Evolutionary conservation across 163 green algal genomes (phyloP).

Genomic region (Chlamydomonas reinhardtii): DNA sequence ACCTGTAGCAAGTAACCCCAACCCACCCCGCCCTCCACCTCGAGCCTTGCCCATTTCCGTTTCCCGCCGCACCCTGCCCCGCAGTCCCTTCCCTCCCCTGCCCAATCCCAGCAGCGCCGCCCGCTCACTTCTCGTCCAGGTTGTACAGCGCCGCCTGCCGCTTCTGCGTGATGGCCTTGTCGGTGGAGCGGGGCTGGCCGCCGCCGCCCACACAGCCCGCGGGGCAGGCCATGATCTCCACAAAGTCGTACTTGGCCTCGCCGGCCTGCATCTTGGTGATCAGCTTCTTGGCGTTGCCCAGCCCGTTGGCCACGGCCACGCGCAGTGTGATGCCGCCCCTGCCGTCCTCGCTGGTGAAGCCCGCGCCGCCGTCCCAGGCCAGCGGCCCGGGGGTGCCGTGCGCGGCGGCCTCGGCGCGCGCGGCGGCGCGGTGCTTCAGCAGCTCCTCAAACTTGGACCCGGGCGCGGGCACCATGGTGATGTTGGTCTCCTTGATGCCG

Average conservation of each 20-base stretch:
- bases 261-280: conserved; percentile 56
- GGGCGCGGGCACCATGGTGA: conserved; percentile 35
- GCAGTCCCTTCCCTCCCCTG: not conserved
- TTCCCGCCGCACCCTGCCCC: not conserved
- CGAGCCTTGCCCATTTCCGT: too few species aligned
- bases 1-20: too few species aligned
- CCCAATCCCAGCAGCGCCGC: not conserved
- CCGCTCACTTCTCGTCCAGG: conserved; percentile 63
- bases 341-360: conserved; percentile 13
- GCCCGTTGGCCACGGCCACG: conserved; percentile 78
- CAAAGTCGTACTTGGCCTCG: conserved; percentile 69
- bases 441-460: not conserved
- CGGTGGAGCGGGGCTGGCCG: conserved; percentile 71
- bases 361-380: conserved; percentile 20
- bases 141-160: conserved; percentile 74
- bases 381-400: conserved; percentile 7
- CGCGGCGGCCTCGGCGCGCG: conserved; percentile 11
- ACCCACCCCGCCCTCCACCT: too few species aligned
- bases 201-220: conserved; percentile 80
- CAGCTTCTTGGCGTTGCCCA: conserved; percentile 79
- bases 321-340: conserved; percentile 49
- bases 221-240: conserved; percentile 82
- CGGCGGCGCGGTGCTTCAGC: conserved; percentile 34
- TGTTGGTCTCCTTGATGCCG: conserved; percentile 70
- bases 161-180: conserved; percentile 70